phyloP scores from a whole-genome alignment of 2,329 filamentous ascomycete species.

The Cercospora sojina region DNA sequence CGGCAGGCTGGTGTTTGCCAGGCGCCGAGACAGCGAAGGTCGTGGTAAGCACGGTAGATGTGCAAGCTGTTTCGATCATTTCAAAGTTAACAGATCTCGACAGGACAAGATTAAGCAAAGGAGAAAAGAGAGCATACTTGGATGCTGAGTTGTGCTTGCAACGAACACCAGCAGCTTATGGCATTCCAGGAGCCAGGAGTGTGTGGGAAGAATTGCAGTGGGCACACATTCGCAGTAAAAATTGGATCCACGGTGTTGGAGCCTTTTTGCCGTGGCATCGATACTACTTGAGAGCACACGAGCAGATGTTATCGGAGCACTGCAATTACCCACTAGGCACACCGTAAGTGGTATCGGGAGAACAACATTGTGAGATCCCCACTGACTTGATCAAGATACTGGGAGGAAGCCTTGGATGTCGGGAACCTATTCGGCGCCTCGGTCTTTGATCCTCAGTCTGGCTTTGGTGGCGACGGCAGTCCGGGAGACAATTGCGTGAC shows the following conservation, averaged over 20 bases:
- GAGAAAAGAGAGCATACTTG: slow-evolving; percentile 23
- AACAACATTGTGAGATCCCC: not conserved
- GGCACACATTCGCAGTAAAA: slow-evolving; percentile 26
- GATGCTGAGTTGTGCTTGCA: slow-evolving; percentile 25
- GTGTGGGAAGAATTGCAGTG: slow-evolving; percentile 30
- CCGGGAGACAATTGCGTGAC: slow-evolving; percentile 17
- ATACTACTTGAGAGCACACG: slow-evolving; percentile 26
- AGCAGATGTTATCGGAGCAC: slow-evolving; percentile 23
- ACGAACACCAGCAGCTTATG: slow-evolving; percentile 23
- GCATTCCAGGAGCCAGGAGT: slow-evolving; percentile 22
- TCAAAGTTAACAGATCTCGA: not conserved
- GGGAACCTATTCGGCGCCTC: slow-evolving; percentile 19
- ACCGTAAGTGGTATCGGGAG: slow-evolving; percentile 15
- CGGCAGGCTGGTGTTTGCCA: slow-evolving; percentile 14
- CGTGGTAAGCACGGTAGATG: slow-evolving; percentile 11
- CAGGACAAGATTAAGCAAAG: slow-evolving; percentile 22
- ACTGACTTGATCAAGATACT: slow-evolving; percentile 19
- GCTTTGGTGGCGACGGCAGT: slow-evolving; percentile 22
- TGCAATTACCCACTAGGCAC: slow-evolving; percentile 23
- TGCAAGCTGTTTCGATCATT: not conserved
- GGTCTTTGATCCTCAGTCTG: slow-evolving; percentile 23
- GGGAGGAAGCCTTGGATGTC: slow-evolving; percentile 23
- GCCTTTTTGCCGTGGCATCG: slow-evolving; percentile 29
- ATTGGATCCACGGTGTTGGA: slow-evolving; percentile 28
- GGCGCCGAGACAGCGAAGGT: slow-evolving; percentile 16